Base-by-base conservation (phyloP, 2,329 filamentous ascomycete species). In the Fusarium annulatum region DNA sequence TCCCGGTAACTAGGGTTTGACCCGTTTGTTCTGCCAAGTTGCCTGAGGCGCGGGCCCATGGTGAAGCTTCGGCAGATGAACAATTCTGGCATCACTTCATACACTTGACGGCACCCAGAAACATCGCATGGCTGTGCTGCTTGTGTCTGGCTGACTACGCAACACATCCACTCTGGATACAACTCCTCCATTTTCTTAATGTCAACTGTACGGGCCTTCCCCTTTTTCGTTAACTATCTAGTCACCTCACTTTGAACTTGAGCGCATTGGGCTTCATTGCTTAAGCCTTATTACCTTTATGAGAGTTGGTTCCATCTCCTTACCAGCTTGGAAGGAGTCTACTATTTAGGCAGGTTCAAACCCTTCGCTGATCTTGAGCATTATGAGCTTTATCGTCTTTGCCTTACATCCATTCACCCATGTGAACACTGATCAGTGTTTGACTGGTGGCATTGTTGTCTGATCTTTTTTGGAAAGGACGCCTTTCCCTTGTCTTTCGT, bases 391-490 rank as follows among this genome's bases (percentile, higher is more conserved):
- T 30, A 4, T 5, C 19, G 3, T 7, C 9, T n/a, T 48, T 48
- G 7, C 19, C 26, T 48, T 6, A 48, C 15, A 30, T 30, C 28
- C 9, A 0, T 15, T 26, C 5, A 10, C 11, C 7, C 5, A 15
- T 28, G 21, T n/a, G 14, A 26, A 26, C 26, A 26, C 26, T 26
- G 26, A 26, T 26, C 5, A 26, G 21, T n/a, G 14, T n/a, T 30
- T 12, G 14, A 16, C 1, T 30, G 9, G 9, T 3, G 4, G 14
- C 14, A 9, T n/a, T 16, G 3, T n/a, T n/a, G 6, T 11, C 19
- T 21, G 9, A 0, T 2, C 7, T 4, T 4, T 15, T 21, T 26
- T 15, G 9, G 9, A 15, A 28, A 1, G 3, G 12, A 10, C 6
- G 9, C 12, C 6, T 15, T 28, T 7, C 4, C 12, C 18, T 15